phyloP scores from a whole-genome alignment of 345 rosid species.

The Populus alba region DNA sequence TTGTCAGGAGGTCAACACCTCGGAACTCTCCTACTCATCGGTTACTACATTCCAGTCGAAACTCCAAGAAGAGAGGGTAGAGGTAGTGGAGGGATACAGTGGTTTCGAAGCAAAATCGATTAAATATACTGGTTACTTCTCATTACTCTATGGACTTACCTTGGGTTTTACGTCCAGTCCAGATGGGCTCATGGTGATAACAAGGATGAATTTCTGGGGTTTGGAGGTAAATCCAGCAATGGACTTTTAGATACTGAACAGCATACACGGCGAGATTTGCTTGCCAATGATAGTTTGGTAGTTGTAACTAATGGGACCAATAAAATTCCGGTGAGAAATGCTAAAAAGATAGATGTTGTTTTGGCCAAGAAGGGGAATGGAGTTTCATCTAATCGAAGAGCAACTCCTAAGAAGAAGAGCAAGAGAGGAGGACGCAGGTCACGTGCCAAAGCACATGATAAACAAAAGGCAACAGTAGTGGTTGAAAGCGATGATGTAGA shows the following conservation, averaged over 20 bases:
- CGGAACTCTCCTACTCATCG: constrained; percentile 63
- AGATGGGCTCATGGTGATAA: constrained; percentile 94
- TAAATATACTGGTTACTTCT: constrained; percentile 89
- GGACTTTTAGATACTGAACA: constrained; percentile 31
- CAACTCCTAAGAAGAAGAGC: constrained; percentile 45
- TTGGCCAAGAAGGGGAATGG: constrained; percentile 50
- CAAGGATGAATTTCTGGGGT: constrained; percentile 62
- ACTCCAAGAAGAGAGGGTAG: constrained; percentile 83
- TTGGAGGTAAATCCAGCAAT: constrained; percentile 50
- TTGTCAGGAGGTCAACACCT: constrained; percentile 71
- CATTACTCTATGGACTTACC: constrained; percentile 95
- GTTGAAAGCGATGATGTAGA: constrained; percentile 41
- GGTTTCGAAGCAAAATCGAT: constrained; percentile 75
- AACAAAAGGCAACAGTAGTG: constrained; percentile 37
- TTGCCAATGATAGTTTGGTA: constrained; percentile 45
- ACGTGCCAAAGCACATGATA: constrained; percentile 42
- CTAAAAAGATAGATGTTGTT: constrained; percentile 43
- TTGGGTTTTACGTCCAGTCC: constrained; percentile 92
- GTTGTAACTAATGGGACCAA: constrained; percentile 40
- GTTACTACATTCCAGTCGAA: constrained; percentile 62
- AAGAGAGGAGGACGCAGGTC: constrained; percentile 45
- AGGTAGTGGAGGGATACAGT: constrained; percentile 53
- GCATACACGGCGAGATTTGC: constrained; percentile 44
- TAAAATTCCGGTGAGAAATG: constrained; percentile 33
- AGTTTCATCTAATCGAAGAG: constrained; percentile 31